Percentiles rank a stretch among this genome's conserved stretches.
Evolutionary conservation across 768 basidiomycete genomes (phyloP).

Genomic region (Rhodosporidiobolus odoratus): DNA sequence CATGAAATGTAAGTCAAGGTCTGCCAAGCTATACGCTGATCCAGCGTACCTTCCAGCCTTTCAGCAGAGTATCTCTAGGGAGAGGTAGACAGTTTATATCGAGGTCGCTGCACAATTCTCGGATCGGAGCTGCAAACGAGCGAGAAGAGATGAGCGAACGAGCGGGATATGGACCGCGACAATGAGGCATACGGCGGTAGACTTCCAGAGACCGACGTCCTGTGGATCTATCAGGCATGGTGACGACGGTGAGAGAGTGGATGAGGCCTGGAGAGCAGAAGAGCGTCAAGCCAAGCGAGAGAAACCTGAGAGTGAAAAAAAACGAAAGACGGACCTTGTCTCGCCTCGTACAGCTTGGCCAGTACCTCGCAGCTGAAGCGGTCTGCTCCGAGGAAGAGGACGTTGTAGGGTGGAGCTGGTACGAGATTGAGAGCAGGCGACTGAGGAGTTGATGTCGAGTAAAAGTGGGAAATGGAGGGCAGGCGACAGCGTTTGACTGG

Average conservation of each 20-base stretch:
- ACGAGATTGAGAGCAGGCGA: not conserved
- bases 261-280: slow-evolving; percentile 20
- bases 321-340: slow-evolving; percentile 8
- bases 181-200: slow-evolving; percentile 4
- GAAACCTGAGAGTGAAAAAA: not conserved
- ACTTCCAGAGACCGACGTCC: slow-evolving; percentile 22
- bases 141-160: not conserved
- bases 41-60: slow-evolving; percentile 30
- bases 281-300: not conserved
- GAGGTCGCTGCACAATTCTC: slow-evolving; percentile 30
- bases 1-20: not conserved
- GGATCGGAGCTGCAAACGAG: slow-evolving; percentile 20
- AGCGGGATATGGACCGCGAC: too few relatives aligned
- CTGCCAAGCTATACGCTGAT: not conserved
- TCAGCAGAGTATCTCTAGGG: slow-evolving; percentile 25
- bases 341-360: not conserved
- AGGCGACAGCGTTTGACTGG: not conserved
- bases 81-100: slow-evolving; percentile 6
- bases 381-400: slow-evolving; percentile 41
- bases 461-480: slow-evolving; percentile 3
- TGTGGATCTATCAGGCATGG: slow-evolving; percentile 28
- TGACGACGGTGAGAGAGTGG: slow-evolving; percentile 30
- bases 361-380: slow-evolving; percentile 36
- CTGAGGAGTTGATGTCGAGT: not conserved
- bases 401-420: not conserved